Evolutionary conservation across 2,329 filamentous ascomycete genomes (phyloP).

Genomic region (Epichloe coenophiala): DNA sequence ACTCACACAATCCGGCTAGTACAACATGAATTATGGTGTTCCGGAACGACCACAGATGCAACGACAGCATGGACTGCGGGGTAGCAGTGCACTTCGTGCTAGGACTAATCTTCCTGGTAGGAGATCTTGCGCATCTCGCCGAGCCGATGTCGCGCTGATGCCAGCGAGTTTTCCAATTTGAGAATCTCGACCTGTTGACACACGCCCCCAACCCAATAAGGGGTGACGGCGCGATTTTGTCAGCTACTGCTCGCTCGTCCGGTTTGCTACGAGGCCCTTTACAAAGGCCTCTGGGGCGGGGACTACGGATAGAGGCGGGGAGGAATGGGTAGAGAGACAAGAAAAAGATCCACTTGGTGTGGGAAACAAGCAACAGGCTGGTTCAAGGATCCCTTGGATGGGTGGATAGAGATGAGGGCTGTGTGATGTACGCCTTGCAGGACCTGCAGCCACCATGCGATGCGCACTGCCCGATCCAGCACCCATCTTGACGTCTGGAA

Average conservation of each 20-base stretch:
- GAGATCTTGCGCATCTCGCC: slow-evolving; percentile 98
- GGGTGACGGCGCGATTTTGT: not conserved
- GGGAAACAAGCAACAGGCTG: not conserved
- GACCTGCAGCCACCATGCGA: slow-evolving; percentile 1
- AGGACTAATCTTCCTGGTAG: slow-evolving; percentile 62
- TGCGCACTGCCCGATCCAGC: not conserved
- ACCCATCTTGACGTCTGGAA: not conserved
- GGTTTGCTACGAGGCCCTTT: not conserved
- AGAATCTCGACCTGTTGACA: slow-evolving; percentile 75
- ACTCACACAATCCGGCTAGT: not conserved
- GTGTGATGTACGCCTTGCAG: not conserved
- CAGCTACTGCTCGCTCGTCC: slow-evolving; percentile 3
- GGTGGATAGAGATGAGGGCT: not conserved
- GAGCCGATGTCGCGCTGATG: slow-evolving; percentile 64
- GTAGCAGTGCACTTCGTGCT: not conserved
- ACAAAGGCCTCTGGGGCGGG: not conserved
- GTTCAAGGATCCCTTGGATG: not conserved
- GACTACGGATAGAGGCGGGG: not conserved
- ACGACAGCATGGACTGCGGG: not conserved
- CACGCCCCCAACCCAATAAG: not conserved
- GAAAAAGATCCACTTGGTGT: not conserved
- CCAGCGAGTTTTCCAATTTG: slow-evolving; percentile 79
- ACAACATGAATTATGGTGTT: not conserved
- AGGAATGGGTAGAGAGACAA: not conserved
- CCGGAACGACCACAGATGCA: not conserved